A percentile compares a stretch with the other conserved stretches of the same genome.
Evolutionary conservation across 179 eudicot species (phyloP).

Genomic region (Sideroxylon spinosum): DNA sequence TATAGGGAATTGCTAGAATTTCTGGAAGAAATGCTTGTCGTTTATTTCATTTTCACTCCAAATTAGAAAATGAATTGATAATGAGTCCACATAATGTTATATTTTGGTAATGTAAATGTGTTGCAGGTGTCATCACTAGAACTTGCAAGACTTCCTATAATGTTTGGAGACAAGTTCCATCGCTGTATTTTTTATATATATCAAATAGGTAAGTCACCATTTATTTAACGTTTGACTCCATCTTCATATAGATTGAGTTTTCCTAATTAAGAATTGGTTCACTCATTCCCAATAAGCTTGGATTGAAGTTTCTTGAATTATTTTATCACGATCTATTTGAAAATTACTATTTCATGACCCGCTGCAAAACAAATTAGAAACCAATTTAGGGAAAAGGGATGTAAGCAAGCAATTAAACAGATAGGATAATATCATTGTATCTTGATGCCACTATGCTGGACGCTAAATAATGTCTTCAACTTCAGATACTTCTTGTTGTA

Average conservation of each 20-base stretch:
- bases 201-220: slow-evolving; percentile 65
- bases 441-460: no score
- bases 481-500: no score
- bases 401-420: no score
- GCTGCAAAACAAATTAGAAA: no score
- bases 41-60: neutral
- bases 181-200: slow-evolving; percentile 73
- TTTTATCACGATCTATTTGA: no score
- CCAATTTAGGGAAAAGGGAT: no score
- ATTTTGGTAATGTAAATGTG: slow-evolving; percentile 18
- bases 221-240: neutral
- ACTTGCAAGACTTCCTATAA: slow-evolving; percentile 76
- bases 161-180: slow-evolving; percentile 39
- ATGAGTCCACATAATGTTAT: slow-evolving; percentile 13
- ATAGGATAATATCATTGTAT: no score
- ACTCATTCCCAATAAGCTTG: neutral
- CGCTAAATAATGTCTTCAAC: no score
- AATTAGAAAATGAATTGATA: slow-evolving; percentile 4
- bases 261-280: neutral
- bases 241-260: neutral
- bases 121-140: slow-evolving; percentile 78
- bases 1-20: slow-evolving; percentile 91
- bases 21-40: slow-evolving; percentile 67
- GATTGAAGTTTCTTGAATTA: no score
- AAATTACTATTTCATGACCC: no score